These are phyloP conservation scores for Helichrysum umbraculigerum DNA, from an alignment of 129 eudicot species.

Conservation along the genomic window DNA sequence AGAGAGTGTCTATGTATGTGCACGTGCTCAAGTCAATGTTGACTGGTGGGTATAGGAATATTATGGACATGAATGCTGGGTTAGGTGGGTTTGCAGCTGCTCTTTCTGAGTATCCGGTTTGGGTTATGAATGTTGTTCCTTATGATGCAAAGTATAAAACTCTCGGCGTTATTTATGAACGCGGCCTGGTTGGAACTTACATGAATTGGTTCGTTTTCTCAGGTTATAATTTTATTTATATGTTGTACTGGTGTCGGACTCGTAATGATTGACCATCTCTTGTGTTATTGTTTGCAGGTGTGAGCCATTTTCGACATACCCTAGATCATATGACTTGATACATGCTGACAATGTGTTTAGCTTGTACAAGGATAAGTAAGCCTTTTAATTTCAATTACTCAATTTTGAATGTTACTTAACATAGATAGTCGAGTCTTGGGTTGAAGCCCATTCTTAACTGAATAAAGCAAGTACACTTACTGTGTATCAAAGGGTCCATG, in stretches of 20 bases:
- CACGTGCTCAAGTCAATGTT: conserved; percentile 16
- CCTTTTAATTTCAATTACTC: neutral
- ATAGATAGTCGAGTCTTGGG: neutral
- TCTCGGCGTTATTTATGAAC: conserved; percentile 36
- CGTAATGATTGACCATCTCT: neutral
- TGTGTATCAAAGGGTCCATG: neutral
- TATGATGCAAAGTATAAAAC: conserved; percentile 29
- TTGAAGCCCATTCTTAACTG: neutral
- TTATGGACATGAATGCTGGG: conserved; percentile 46
- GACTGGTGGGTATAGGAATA: conserved; percentile 40
- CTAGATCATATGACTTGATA: conserved; percentile 50
- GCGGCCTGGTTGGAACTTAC: conserved; percentile 42
- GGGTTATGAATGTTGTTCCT: conserved; percentile 51
- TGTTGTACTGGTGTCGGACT: neutral
- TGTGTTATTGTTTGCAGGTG: conserved; percentile 39
- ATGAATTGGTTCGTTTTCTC: conserved; percentile 37
- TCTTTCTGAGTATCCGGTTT: conserved; percentile 41
- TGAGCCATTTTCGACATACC: conserved; percentile 55
- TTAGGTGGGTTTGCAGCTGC: conserved; percentile 49
- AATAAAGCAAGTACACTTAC: conserved; percentile 9
- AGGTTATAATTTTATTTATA: neutral
- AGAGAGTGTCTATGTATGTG: conserved; percentile 25
- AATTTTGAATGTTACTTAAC: neutral
- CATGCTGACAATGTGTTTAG: conserved; percentile 49
- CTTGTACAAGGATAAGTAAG: conserved; percentile 49